Conservation (phyloP, 2,329 filamentous ascomycete species). For the Aspergillus ruber region DNA sequence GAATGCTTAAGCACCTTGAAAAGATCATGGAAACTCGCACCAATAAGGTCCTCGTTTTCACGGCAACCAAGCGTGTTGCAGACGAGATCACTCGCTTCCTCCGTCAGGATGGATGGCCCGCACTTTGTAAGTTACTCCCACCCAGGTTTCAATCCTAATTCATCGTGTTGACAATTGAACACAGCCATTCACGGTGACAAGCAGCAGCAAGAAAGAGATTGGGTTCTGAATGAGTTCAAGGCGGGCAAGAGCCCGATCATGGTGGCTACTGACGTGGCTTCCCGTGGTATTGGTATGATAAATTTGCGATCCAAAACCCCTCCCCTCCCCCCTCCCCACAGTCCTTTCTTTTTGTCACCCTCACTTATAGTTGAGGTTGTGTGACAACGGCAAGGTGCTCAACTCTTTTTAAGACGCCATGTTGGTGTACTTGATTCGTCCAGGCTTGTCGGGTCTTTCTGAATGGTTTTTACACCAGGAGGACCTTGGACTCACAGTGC, state of each 20-base stretch:
- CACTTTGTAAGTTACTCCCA: slow-evolving; percentile 64
- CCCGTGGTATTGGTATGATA: slow-evolving; percentile 99
- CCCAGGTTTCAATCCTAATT: slow-evolving; percentile 14
- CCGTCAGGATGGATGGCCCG: slow-evolving; percentile 95
- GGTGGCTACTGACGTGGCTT: slow-evolving; percentile 99
- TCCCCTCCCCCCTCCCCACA: slow-evolving; percentile 27
- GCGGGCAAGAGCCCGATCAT: slow-evolving; percentile 98
- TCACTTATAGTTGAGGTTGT: slow-evolving; percentile 48
- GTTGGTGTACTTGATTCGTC: slow-evolving; percentile 85
- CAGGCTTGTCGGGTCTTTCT: slow-evolving; percentile 71
- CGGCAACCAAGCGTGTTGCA: slow-evolving; percentile 77
- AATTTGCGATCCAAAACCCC: slow-evolving; percentile 47
- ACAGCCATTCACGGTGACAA: slow-evolving; percentile 97
- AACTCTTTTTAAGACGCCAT: slow-evolving; percentile 76
- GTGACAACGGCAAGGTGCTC: slow-evolving; percentile 66
- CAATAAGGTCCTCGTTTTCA: slow-evolving; percentile 96
- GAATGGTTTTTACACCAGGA: slow-evolving; percentile 70
- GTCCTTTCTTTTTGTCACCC: slow-evolving; percentile 30
- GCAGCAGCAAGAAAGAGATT: slow-evolving; percentile 98
- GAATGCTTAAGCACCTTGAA: slow-evolving; percentile 95
- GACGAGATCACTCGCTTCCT: slow-evolving; percentile 97
- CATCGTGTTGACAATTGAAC: slow-evolving; percentile 30
- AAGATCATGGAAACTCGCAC: slow-evolving; percentile 94
- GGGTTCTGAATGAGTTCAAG: slow-evolving; percentile 99
- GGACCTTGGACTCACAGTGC: slow-evolving; percentile 81